phyloP scores from a whole-genome alignment of 768 basidiomycete genomes.

The Mycena alexandri region DNA sequence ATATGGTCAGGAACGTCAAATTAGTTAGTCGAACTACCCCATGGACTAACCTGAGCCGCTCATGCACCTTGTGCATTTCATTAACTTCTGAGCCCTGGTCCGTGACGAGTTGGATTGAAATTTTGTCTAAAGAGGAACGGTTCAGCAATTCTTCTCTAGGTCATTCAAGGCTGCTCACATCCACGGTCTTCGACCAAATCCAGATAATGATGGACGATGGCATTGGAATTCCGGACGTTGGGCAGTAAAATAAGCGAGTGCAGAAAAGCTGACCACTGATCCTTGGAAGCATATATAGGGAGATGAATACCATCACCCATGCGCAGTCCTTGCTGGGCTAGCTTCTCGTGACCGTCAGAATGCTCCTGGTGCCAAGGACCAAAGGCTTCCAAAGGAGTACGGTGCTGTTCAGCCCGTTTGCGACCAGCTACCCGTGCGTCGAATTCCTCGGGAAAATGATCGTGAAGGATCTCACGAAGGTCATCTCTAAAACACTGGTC shows the following conservation, averaged over 20 bases:
- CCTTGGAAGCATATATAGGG: conserved; percentile 18
- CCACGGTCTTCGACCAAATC: conserved; percentile 13
- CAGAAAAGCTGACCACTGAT: conserved; percentile 8
- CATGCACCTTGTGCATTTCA: conserved; percentile 12
- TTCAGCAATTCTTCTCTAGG: not conserved
- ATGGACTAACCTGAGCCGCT: not conserved
- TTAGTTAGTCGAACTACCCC: not conserved
- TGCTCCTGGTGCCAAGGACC: conserved; percentile 24
- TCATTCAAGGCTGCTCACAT: conserved; percentile 2
- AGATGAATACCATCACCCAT: conserved; percentile 17
- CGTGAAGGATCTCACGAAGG: conserved; percentile 4
- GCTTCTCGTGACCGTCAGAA: conserved; percentile 19
- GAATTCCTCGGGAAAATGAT: conserved; percentile 16
- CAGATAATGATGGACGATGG: conserved; percentile 3
- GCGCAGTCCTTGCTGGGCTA: conserved; percentile 9
- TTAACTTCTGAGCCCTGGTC: conserved; percentile 12
- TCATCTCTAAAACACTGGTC: not conserved
- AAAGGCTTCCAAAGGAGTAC: conserved; percentile 5
- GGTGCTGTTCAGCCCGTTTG: not conserved
- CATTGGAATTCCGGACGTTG: conserved; percentile 2
- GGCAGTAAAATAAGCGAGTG: conserved; percentile 13
- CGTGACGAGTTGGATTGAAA: conserved; percentile 10
- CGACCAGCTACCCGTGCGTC: not conserved
- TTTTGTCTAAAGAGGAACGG: not conserved
- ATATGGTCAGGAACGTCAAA: not conserved